These are phyloP conservation scores for Spencermartinsiella europaea DNA, from an alignment of 805 yeast species.

Conservation along the genomic window DNA sequence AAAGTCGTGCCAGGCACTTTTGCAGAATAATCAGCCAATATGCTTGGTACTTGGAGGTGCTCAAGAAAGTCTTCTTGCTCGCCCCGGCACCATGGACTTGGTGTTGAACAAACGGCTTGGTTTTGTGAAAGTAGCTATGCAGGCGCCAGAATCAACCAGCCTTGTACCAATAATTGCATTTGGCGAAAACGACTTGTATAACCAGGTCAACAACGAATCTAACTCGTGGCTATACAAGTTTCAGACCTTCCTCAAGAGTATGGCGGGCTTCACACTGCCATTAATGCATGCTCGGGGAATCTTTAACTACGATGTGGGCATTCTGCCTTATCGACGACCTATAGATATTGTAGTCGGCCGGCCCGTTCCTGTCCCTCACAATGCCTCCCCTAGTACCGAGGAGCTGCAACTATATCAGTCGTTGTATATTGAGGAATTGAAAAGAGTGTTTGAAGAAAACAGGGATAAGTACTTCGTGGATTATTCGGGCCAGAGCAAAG, in stretches of 20 bases:
- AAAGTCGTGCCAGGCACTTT: slow-evolving; percentile 58
- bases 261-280: slow-evolving; percentile 81
- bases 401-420: slow-evolving; percentile 67
- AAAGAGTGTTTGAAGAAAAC: slow-evolving; percentile 15
- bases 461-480: slow-evolving; percentile 11
- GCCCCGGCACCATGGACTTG: slow-evolving; percentile 55
- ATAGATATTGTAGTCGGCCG: slow-evolving; percentile 59
- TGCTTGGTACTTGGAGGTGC: slow-evolving; percentile 97
- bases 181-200: slow-evolving; percentile 74
- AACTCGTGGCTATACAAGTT: slow-evolving; percentile 46
- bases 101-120: slow-evolving; percentile 79
- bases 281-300: slow-evolving; percentile 88
- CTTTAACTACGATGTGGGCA: slow-evolving; percentile 87
- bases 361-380: slow-evolving; percentile 37
- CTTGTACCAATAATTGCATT: slow-evolving; percentile 87
- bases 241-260: slow-evolving; percentile 68
- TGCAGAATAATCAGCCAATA: slow-evolving; percentile 64
- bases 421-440: slow-evolving; percentile 44
- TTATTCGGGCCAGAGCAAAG: slow-evolving; percentile 1
- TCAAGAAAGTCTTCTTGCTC: slow-evolving; percentile 71
- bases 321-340: slow-evolving; percentile 78
- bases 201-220: slow-evolving; percentile 42
- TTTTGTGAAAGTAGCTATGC: slow-evolving; percentile 79
- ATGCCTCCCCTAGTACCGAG: slow-evolving; percentile 40
- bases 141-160: slow-evolving; percentile 60